These are phyloP conservation scores for Didymella glomerata DNA, from an alignment of 2,329 filamentous ascomycete genomes.

Conservation along the genomic window DNA sequence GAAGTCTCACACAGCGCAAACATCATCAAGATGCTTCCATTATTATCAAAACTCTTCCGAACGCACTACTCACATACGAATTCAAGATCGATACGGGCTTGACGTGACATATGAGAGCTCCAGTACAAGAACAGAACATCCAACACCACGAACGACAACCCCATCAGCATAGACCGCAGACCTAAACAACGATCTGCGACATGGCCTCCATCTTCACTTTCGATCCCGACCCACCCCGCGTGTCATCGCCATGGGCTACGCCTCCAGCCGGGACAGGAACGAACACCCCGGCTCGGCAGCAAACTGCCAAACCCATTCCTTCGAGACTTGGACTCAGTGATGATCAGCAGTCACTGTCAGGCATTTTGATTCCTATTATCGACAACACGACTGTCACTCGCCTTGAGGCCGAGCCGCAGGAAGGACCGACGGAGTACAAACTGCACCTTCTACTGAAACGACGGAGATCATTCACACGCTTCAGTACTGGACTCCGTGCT, in stretches of 20 bases:
- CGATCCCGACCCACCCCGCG: slow-evolving; percentile 84
- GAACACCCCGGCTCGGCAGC: slow-evolving; percentile 26
- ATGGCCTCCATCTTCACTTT: slow-evolving; percentile 98
- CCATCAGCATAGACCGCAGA: neutral
- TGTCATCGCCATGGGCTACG: slow-evolving; percentile 90
- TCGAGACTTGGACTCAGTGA: slow-evolving; percentile 21
- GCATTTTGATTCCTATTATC: slow-evolving; percentile 22
- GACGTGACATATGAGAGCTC: slow-evolving; percentile 24
- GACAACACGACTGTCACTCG: slow-evolving; percentile 66
- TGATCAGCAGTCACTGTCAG: slow-evolving; percentile 13
- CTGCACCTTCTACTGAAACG: slow-evolving; percentile 85
- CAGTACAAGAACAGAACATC: slow-evolving; percentile 7
- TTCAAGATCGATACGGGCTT: slow-evolving; percentile 55
- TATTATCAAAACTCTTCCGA: slow-evolving; percentile 58
- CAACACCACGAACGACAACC: slow-evolving; percentile 2
- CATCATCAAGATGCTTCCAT: slow-evolving; percentile 60
- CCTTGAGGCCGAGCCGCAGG: slow-evolving; percentile 88
- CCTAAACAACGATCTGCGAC: slow-evolving; percentile 1
- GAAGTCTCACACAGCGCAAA: slow-evolving; percentile 31
- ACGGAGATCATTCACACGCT: slow-evolving; percentile 74
- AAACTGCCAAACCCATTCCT: slow-evolving; percentile 29
- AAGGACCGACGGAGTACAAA: slow-evolving; percentile 96
- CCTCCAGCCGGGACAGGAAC: slow-evolving; percentile 51
- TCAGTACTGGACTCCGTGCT: slow-evolving; percentile 69
- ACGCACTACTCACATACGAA: slow-evolving; percentile 62